A percentile compares a stretch with the other conserved stretches of the same genome.
Conservation (phyloP, 2,329 filamentous ascomycete species). For the Hymenoscyphus scutula region DNA sequence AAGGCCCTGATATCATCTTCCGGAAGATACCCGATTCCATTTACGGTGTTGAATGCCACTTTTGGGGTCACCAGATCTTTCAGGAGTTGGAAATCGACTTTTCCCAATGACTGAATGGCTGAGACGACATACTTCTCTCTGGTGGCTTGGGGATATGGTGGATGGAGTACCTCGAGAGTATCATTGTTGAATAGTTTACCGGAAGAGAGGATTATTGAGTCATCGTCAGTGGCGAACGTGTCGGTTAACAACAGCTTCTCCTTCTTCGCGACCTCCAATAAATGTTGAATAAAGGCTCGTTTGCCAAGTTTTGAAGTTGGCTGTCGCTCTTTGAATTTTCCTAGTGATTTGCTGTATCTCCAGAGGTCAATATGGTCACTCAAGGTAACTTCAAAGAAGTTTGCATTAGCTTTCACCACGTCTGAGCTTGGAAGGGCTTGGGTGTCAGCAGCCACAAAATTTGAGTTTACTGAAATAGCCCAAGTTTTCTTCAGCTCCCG, state of each 20-base stretch:
- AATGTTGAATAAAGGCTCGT: background rate
- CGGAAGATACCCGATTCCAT: background rate
- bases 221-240: background rate
- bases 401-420: conserved; percentile 49
- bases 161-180: background rate
- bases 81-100: background rate
- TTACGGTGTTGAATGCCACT: background rate
- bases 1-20: conserved; percentile 11
- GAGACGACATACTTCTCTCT: background rate
- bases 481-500: background rate
- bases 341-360: background rate
- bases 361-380: background rate
- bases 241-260: background rate
- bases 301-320: background rate
- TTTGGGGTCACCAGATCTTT: background rate
- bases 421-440: background rate
- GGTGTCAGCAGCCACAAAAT: background rate
- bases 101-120: background rate
- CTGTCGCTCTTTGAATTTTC: background rate
- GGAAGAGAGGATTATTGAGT: background rate
- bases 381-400: conserved; percentile 13
- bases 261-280: background rate
- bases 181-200: background rate
- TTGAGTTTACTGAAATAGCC: background rate
- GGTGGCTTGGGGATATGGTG: background rate